These are phyloP conservation scores for Fusarium illudens DNA, from an alignment of 2,329 filamentous ascomycete genomes.

Conservation along the genomic window DNA sequence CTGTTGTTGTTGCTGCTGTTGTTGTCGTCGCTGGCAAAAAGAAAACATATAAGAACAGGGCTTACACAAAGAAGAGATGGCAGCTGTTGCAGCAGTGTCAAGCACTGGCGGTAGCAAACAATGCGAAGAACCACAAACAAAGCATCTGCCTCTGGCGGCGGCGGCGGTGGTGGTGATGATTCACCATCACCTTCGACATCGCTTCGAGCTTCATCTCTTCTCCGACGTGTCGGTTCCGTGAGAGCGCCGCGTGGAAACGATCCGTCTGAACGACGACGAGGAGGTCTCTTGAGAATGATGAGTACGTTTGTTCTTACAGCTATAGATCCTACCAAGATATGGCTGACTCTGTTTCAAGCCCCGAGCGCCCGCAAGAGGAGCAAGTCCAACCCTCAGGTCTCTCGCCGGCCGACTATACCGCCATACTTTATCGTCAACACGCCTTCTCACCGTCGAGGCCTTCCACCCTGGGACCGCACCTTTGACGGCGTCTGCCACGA, in stretches of 20 bases:
- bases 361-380: constrained; percentile 25
- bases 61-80: background rate
- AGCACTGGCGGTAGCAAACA: background rate
- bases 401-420: constrained; percentile 9
- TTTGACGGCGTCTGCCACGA: constrained; percentile 50
- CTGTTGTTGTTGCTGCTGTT: background rate
- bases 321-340: background rate
- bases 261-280: constrained; percentile 25
- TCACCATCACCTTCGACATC: constrained; percentile 17
- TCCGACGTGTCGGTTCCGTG: constrained; percentile 21
- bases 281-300: constrained; percentile 22
- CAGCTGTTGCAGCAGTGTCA: background rate
- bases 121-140: constrained; percentile 14
- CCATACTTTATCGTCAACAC: background rate
- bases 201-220: constrained; percentile 21
- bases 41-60: background rate
- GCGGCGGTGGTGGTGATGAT: background rate
- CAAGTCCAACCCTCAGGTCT: constrained; percentile 14
- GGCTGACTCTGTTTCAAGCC: background rate
- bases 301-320: constrained; percentile 12
- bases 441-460: constrained; percentile 15
- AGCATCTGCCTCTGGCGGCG: background rate
- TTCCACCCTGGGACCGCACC: constrained; percentile 49
- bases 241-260: background rate
- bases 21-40: background rate